Evolutionary conservation across 371 early-diverging fungal genomes (phyloP).

Genomic region (Enterocytospora artemiae): DNA sequence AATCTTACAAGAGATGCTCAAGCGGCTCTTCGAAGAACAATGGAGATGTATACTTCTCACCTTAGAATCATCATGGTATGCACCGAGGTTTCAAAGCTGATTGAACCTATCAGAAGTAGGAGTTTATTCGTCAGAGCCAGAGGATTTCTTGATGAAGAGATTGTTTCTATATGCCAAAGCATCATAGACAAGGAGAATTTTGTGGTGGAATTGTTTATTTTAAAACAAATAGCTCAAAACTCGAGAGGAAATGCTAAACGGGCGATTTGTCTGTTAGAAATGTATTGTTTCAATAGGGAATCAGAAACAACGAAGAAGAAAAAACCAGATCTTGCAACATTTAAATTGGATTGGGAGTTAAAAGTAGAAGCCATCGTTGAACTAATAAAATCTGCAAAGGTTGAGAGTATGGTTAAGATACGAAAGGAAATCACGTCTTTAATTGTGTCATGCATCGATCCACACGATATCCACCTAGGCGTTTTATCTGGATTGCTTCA

Average conservation of each 20-base stretch:
- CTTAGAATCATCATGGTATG: conserved; percentile 83
- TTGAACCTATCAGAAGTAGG: conserved; percentile 82
- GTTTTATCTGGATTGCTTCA: conserved; percentile 22
- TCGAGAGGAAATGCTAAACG: conserved; percentile 73
- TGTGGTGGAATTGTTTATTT: conserved; percentile 17
- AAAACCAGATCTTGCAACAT: conserved; percentile 11
- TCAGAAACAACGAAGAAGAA: conserved; percentile 60
- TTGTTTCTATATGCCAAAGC: conserved; percentile 41
- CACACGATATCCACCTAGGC: conserved; percentile 67
- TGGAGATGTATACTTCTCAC: conserved; percentile 89
- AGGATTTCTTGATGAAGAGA: conserved; percentile 66
- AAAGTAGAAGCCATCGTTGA: conserved; percentile 64
- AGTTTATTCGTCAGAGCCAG: conserved; percentile 79
- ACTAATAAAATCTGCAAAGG: conserved; percentile 63
- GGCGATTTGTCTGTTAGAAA: conserved; percentile 74
- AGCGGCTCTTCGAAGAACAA: conserved; percentile 88
- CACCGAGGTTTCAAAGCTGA: conserved; percentile 74
- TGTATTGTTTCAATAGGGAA: conserved; percentile 64
- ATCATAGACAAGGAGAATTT: conserved; percentile 36
- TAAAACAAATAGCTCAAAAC: conserved; percentile 61
- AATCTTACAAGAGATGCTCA: conserved; percentile 80
- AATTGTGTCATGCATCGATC: conserved; percentile 73
- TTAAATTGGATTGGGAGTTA: conserved; percentile 76
- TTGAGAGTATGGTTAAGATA: conserved; percentile 62
- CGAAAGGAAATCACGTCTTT: conserved; percentile 73